Base-by-base conservation (phyloP, 495 filamentous ascomycete genomes). In the Daldinia childiae region DNA sequence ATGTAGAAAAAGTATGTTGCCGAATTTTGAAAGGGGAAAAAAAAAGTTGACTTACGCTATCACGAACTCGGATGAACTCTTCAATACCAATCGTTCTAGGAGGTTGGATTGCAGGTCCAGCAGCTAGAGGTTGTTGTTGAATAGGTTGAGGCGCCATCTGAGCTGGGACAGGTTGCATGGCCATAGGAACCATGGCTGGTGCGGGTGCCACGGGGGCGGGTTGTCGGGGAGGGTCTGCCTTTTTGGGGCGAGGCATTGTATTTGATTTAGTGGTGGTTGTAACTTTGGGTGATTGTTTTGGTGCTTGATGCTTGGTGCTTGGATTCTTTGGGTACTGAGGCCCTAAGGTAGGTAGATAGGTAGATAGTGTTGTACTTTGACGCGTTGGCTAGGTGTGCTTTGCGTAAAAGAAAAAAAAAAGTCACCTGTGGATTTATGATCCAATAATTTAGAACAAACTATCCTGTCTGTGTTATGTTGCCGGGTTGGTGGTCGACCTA, bases 1-100 rank as follows among this genome's bases (percentile, higher is more conserved):
- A 19, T 7, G 32, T 29, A 62, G 14, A 39, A 32, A 27, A 17
- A 24, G 9, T 14, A 24, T 48, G 19, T 4, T 11, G 43, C 2
- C 12, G 12, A 24, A 24, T 24, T 48, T 54, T 17, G 14, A 39
- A 29, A 59, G 41, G 48, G 52, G 55, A 72, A 69, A 68, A 17
- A 54, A 52, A 43, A 55, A 21, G 7, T 55, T 48, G 26, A 77
- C 84, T 84, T 82, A 86, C 84, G 39, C 82, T 84, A 61, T 86
- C 84, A 39, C 84, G 79, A 41, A 86, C 83, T 62, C 82, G 77
- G 51, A 84, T 78, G 61, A 86, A 86, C 45, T 84, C 79, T 19
- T 82, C 82, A 41, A 81, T 76, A 26, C 84, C 83, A 57, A 86
- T 84, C 24, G 81, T 81, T 30, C 77, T 79, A 36, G 74, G 77